Conservation (phyloP, 257 asterid genomes). For the Capsicum pubescens region DNA sequence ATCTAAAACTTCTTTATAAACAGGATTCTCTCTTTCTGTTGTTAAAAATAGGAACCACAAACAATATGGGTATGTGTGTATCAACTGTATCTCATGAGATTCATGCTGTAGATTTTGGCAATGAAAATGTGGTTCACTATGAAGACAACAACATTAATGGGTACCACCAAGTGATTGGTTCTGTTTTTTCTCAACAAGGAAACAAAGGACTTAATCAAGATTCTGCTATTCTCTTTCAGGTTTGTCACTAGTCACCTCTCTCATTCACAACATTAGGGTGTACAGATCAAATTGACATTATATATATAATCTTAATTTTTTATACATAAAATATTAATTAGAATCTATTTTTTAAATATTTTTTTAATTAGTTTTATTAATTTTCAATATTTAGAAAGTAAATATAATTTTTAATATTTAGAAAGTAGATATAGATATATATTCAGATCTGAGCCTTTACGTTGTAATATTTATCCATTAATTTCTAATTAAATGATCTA, state of each 20-base stretch:
- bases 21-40: neutral
- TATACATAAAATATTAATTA: no score
- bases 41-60: neutral
- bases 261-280: neutral
- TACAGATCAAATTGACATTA: no score
- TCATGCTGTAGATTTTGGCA: slow-evolving; percentile 63
- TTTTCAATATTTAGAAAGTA: no score
- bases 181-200: slow-evolving; percentile 65
- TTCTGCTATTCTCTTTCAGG: slow-evolving; percentile 74
- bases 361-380: no score
- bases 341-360: no score
- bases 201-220: slow-evolving; percentile 83
- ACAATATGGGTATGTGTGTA: slow-evolving; percentile 62
- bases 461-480: no score
- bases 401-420: no score
- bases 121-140: slow-evolving; percentile 58
- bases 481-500: no score
- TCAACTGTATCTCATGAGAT: slow-evolving; percentile 63
- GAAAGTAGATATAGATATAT: no score
- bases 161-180: slow-evolving; percentile 48
- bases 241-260: neutral
- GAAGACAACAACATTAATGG: slow-evolving; percentile 30
- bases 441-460: no score
- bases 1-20: slow-evolving; percentile 1
- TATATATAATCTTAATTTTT: no score